Evolutionary conservation across 495 filamentous ascomycete genomes (phyloP).

Genomic region (Lasiosphaeriaceae sp.): DNA sequence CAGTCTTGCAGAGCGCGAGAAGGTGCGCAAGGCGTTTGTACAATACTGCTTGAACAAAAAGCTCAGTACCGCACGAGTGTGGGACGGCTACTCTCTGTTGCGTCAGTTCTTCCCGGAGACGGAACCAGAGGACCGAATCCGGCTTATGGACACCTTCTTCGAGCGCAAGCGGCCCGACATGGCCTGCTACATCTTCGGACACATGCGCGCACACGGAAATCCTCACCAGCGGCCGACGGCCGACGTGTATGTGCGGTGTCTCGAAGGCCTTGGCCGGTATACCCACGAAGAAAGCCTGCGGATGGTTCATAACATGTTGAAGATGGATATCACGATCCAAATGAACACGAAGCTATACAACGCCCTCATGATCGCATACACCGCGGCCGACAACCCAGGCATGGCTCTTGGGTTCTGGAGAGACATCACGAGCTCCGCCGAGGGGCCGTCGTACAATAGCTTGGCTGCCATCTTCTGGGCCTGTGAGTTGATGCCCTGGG

Average conservation of each 20-base stretch:
- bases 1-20: conserved; percentile 57
- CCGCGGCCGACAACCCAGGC: conserved; percentile 56
- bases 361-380: conserved; percentile 81
- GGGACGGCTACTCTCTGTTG: conserved; percentile 79
- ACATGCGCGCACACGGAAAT: conserved; percentile 71
- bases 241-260: conserved; percentile 71
- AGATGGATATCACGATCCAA: conserved; percentile 77
- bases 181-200: conserved; percentile 78
- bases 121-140: conserved; percentile 53
- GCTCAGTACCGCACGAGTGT: conserved; percentile 59
- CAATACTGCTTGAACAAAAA: conserved; percentile 58
- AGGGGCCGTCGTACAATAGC: conserved; percentile 77
- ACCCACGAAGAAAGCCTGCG: conserved; percentile 63
- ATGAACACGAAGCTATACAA: conserved; percentile 73
- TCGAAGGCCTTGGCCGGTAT: conserved; percentile 67
- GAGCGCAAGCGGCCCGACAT: conserved; percentile 70
- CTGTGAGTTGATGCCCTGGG: conserved; percentile 61
- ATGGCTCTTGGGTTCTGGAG: conserved; percentile 75
- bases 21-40: conserved; percentile 60
- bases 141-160: conserved; percentile 83
- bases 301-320: conserved; percentile 84
- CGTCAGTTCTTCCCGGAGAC: conserved; percentile 76
- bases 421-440: conserved; percentile 67
- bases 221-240: conserved; percentile 55
- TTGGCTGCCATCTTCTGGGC: conserved; percentile 73